Evolutionary conservation across 129 eudicot genomes (phyloP).

Genomic region (Escallonia herrerae): DNA sequence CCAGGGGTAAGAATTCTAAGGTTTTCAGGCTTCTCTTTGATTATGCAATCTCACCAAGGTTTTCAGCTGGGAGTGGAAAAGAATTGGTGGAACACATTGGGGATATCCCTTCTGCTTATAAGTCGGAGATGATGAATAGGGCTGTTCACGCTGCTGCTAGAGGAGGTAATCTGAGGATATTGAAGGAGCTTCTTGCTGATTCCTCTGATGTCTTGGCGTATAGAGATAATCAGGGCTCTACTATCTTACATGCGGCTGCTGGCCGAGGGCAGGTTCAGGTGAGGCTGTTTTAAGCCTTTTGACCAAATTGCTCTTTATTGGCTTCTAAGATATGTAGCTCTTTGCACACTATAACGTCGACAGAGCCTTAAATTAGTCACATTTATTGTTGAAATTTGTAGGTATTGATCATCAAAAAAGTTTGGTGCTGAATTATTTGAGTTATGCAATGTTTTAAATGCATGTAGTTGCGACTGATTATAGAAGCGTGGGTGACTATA

Average conservation of each 20-base stretch:
- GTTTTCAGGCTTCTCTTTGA: constrained; percentile 65
- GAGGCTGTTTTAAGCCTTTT: constrained; percentile 3
- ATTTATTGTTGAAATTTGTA: too few species aligned
- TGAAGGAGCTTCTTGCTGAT: constrained; percentile 66
- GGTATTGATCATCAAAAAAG: too few species aligned
- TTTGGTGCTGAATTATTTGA: too few species aligned
- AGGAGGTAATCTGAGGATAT: constrained; percentile 65
- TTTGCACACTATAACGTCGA: too few species aligned
- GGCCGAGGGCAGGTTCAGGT: constrained; percentile 92
- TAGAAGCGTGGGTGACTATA: too few species aligned
- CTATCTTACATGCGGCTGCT: constrained; percentile 86
- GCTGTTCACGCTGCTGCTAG: constrained; percentile 90
- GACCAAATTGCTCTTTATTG: neutral
- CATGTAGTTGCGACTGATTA: too few species aligned
- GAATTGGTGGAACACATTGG: constrained; percentile 40
- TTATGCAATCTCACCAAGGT: constrained; percentile 74
- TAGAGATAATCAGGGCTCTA: constrained; percentile 71
- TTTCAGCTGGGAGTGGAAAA: constrained; percentile 32
- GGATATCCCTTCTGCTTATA: constrained; percentile 64
- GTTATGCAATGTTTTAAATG: too few species aligned
- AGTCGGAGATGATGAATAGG: constrained; percentile 77
- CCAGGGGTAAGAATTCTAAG: constrained; percentile 64
- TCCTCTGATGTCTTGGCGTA: constrained; percentile 50
- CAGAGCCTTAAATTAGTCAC: too few species aligned
- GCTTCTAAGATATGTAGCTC: too few species aligned